These are phyloP conservation scores for Sphagnum fallax DNA, from an alignment of 228 moss, liverwort and hornwort species.

Conservation along the genomic window DNA sequence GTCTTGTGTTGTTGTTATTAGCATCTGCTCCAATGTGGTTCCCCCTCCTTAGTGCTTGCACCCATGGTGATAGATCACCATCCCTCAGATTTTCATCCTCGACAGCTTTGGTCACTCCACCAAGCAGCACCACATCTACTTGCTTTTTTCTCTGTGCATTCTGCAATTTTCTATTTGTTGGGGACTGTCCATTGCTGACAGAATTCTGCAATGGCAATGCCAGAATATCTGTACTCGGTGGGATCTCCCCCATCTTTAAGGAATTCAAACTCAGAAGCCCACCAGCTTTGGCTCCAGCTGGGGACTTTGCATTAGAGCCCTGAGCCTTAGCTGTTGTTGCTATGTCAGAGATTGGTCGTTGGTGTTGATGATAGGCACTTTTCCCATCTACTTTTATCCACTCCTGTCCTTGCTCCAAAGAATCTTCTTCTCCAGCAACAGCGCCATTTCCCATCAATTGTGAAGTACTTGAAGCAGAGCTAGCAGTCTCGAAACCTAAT, in stretches of 20 bases:
- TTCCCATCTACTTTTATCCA: constrained; percentile 33
- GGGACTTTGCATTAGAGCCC: constrained; percentile 7
- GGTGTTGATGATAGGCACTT: constrained; percentile 8
- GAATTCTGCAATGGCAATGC: neutral
- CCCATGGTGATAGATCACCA: constrained; percentile 16
- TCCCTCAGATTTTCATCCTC: constrained; percentile 16
- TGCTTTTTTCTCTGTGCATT: constrained; percentile 12
- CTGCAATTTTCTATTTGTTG: constrained; percentile 12
- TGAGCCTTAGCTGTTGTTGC: constrained; percentile 10
- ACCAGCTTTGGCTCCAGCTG: constrained; percentile 9
- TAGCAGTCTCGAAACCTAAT: neutral
- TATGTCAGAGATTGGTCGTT: constrained; percentile 12
- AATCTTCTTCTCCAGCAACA: constrained; percentile 7
- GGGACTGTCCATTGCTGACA: neutral
- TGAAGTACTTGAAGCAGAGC: neutral
- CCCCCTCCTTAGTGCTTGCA: constrained; percentile 22
- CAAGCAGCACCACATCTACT: constrained; percentile 3
- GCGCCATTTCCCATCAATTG: neutral
- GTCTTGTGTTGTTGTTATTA: neutral
- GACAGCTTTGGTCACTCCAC: constrained; percentile 2
- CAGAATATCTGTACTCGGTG: constrained; percentile 5
- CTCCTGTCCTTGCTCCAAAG: constrained; percentile 4
- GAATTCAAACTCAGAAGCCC: constrained; percentile 10
- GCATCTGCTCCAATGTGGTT: constrained; percentile 16
- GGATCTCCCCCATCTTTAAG: constrained; percentile 18